Percentiles rank a stretch among this genome's conserved stretches.
phyloP scores from a whole-genome alignment of 2,329 filamentous ascomycete species.

The Cladorrhinum sp. region DNA sequence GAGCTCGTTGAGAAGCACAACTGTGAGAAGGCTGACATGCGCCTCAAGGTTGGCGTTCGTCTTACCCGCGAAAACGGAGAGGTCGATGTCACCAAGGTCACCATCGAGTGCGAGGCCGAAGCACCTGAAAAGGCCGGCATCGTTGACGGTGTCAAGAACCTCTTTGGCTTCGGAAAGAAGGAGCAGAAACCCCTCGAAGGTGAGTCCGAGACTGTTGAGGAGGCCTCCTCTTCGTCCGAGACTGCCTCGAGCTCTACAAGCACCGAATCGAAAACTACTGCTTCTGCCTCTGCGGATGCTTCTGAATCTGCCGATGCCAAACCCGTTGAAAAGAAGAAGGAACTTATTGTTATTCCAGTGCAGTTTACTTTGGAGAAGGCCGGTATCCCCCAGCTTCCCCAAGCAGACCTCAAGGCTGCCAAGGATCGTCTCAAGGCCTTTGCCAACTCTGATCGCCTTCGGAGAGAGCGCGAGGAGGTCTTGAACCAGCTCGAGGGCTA shows the following conservation, averaged over 20 bases:
- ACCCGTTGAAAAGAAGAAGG: conserved; percentile 56
- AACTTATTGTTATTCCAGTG: conserved; percentile 55
- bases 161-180: conserved; percentile 93
- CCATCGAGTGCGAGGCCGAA: conserved; percentile 81
- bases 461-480: conserved; percentile 75
- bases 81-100: conserved; percentile 72
- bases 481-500: conserved; percentile 91
- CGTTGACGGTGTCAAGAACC: conserved; percentile 91
- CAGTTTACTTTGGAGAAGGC: conserved; percentile 48
- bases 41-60: conserved; percentile 73
- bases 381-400: conserved; percentile 49
- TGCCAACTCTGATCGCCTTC: conserved; percentile 76
- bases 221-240: conserved; percentile 36
- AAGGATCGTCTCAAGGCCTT: conserved; percentile 79
- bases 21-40: conserved; percentile 73
- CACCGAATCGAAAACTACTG: conserved; percentile 20
- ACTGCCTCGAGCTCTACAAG: conserved; percentile 35
- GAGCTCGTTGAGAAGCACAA: conserved; percentile 75
- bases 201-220: conserved; percentile 46
- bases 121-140: conserved; percentile 71
- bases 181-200: conserved; percentile 73
- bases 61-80: conserved; percentile 72
- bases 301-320: conserved; percentile 51
- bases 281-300: conserved; percentile 44
- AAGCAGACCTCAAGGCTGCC: conserved; percentile 47